Conservation (phyloP, 768 basidiomycete genomes). For the Tremella fuciformis region DNA sequence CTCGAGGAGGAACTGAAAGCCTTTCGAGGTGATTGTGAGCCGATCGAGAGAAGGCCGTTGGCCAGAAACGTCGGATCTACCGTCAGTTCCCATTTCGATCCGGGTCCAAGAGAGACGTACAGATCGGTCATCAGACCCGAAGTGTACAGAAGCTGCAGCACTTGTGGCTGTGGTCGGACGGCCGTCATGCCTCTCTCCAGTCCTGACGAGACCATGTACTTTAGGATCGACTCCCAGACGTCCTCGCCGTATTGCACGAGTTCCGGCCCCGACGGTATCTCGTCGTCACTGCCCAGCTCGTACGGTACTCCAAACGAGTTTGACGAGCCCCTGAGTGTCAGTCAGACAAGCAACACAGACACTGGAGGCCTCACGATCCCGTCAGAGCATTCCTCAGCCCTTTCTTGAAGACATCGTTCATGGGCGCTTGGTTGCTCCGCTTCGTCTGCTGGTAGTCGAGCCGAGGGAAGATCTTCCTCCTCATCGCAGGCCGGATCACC, state of each 20-base stretch:
- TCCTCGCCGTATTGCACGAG: conserved; percentile 43
- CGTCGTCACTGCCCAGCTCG: conserved; percentile 24
- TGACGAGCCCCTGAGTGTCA: conserved; percentile 34
- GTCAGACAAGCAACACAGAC: not conserved
- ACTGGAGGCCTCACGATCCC: conserved; percentile 34
- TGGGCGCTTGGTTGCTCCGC: conserved; percentile 26
- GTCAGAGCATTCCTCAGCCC: conserved; percentile 48
- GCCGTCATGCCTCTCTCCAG: conserved; percentile 64
- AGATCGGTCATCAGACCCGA: conserved; percentile 81
- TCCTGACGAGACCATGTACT: conserved; percentile 91
- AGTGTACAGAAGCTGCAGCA: conserved; percentile 74
- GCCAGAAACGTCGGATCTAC: conserved; percentile 19
- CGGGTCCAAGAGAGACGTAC: conserved; percentile 54
- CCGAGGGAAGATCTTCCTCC: conserved; percentile 26
- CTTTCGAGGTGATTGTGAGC: conserved; percentile 74
- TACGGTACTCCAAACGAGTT: conserved; percentile 49
- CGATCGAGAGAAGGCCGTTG: conserved; percentile 31
- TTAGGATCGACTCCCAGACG: conserved; percentile 71
- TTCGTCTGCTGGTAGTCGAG: conserved; percentile 21
- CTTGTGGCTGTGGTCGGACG: conserved; percentile 73
- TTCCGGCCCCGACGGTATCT: not conserved
- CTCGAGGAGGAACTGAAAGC: conserved; percentile 94
- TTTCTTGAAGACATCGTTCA: conserved; percentile 40
- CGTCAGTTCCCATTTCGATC: conserved; percentile 53
- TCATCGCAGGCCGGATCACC: conserved; percentile 27